Evolutionary conservation across 371 early-diverging fungal species (phyloP), one percentile per base, ranked within the genome.

Genomic region (Rhizopus stolonifer): DNA sequence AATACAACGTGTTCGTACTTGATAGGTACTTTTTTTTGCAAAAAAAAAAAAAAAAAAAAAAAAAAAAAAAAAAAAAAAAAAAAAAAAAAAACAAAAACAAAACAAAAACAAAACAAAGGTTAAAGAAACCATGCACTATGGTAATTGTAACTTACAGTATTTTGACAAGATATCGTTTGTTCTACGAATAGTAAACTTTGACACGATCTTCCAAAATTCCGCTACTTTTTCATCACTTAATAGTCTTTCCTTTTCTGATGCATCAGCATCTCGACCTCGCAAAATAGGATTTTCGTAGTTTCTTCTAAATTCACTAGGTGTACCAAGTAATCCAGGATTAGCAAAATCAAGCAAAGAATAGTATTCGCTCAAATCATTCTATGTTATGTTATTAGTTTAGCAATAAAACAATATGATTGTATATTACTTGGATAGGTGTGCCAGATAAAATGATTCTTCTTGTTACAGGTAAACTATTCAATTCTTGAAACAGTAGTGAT

Each of bases 1-100:
- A 98, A 98, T 18, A 98, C 97, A 14, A 98, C 95, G 59, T 98
- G 93, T 52, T 98, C 98, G 71, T 88, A 95, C 69, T 98, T 98
- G 21, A 81, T 81, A 0, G 98, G 98, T 39, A 98, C 36, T 36
- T 11, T 36, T 29, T 29, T 29, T 29, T 29, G 4, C 10, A 91
- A 91, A 60, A 2, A 22, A 4, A 21, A 31, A 45, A 10, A 18
- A 3, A 24, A 19, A 33, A 10, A 42, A 9, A 14, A 23, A 47
- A 22, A 15, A 47, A 4, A 50, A 91, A 91, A 60, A 2, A 22
- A 4, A 21, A 31, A 45, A 10, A 18, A 3, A 24, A 19, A 33
- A 10, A 42, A 9, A 14, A 23, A 47, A 22, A 15, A 47, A 4
- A 50, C 7, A n/a, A n/a, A n/a, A n/a, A n/a, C n/a, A n/a, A n/a